Evolutionary conservation across 306 rosid genomes (phyloP).

Genomic region (Hippophae tibetana): DNA sequence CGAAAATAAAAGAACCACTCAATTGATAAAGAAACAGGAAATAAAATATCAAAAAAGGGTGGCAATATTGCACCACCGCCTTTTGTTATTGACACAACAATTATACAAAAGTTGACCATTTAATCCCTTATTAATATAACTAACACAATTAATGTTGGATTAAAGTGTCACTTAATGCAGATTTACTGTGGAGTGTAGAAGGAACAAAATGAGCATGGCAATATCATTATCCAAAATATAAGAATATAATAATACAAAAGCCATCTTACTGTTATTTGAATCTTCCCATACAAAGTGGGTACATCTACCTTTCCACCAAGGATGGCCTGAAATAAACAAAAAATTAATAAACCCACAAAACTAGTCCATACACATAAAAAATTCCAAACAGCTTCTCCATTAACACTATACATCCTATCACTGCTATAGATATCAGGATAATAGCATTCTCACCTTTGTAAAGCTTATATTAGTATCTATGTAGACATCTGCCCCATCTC

Average conservation of each 20-base stretch:
- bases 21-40: too few relatives aligned
- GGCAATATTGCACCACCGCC: too few relatives aligned
- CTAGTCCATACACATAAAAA: not conserved
- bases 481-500: constrained; percentile 86
- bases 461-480: constrained; percentile 88
- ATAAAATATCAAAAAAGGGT: too few relatives aligned
- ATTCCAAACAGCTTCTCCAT: not conserved
- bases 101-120: too few relatives aligned
- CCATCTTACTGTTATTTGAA: constrained; percentile 53
- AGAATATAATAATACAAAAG: constrained; percentile 2
- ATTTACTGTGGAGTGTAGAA: not conserved
- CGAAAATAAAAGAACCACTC: too few relatives aligned
- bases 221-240: constrained; percentile 3
- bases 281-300: constrained; percentile 76
- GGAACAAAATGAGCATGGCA: not conserved
- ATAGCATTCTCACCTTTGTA: constrained; percentile 61
- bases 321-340: constrained; percentile 63
- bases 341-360: constrained; percentile 8
- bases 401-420: not conserved
- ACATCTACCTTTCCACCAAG: constrained; percentile 90
- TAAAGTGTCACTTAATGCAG: not conserved
- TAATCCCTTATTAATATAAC: too few relatives aligned
- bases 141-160: too few relatives aligned
- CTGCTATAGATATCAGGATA: constrained; percentile 6
- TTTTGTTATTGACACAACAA: too few relatives aligned